phyloP scores from a whole-genome alignment of 148 eudicot genomes.

The Chenopodium berlandieri region DNA sequence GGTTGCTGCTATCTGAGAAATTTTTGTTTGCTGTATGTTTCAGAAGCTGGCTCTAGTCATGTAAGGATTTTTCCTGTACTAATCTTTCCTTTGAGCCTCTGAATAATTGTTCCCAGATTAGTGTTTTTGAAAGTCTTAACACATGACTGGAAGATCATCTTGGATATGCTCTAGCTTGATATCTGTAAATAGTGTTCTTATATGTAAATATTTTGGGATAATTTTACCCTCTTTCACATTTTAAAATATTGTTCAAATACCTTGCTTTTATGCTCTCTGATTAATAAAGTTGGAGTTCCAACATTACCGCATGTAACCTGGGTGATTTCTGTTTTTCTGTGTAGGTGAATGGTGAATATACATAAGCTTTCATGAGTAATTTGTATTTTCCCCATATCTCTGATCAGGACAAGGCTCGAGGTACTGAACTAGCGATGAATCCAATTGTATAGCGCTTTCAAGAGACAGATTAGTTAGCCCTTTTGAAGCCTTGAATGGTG shows the following conservation, averaged over 20 bases:
- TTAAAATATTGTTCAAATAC: not conserved
- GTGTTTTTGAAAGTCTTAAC: not conserved
- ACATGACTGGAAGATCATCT: not conserved
- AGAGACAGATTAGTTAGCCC: not conserved
- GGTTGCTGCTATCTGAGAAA: slow-evolving; percentile 1
- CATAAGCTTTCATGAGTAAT: slow-evolving; percentile 13
- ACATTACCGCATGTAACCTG: slow-evolving; percentile 3
- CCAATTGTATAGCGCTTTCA: slow-evolving; percentile 17
- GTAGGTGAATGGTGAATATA: slow-evolving; percentile 21
- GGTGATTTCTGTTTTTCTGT: slow-evolving; percentile 4
- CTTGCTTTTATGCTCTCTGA: not conserved
- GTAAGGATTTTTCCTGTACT: not conserved
- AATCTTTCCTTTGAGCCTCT: not conserved
- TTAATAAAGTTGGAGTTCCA: not conserved
- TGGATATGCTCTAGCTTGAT: not conserved
- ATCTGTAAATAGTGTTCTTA: not conserved
- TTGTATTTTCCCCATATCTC: not conserved
- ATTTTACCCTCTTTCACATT: not conserved
- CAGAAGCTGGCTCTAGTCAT: not conserved
- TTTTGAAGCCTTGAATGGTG: not conserved
- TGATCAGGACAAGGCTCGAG: not conserved
- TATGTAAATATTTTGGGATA: not conserved
- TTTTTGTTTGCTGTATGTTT: not conserved
- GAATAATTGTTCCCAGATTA: not conserved
- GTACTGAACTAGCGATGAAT: not conserved